Evolutionary conservation across 306 rosid genomes (phyloP).

Genomic region (Glycine soja): DNA sequence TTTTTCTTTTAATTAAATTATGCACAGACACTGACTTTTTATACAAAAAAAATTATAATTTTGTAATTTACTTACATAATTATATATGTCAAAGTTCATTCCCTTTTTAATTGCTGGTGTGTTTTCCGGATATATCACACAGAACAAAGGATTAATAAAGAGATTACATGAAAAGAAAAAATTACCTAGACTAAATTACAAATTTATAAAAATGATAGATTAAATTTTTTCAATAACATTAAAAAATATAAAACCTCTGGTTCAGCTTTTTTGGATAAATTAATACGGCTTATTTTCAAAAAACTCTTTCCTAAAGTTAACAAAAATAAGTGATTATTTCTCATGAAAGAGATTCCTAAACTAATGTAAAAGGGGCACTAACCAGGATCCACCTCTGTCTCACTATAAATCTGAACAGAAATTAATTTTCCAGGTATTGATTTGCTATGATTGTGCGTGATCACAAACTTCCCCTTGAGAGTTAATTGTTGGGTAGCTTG

Average conservation of each 20-base stretch:
- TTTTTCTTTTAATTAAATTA: background rate
- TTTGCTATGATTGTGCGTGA: conserved; percentile 43
- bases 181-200: background rate
- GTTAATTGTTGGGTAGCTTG: conserved; percentile 24
- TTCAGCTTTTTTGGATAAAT: background rate
- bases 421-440: conserved; percentile 59
- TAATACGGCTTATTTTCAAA: background rate
- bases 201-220: background rate
- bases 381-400: conserved; percentile 63
- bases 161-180: background rate
- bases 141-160: background rate
- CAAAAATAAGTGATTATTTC: background rate
- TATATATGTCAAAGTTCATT: background rate
- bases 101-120: background rate
- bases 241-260: background rate
- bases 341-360: background rate
- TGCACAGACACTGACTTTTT: background rate
- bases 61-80: background rate
- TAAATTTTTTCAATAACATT: background rate
- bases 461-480: conserved; percentile 51
- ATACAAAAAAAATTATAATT: background rate
- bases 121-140: background rate
- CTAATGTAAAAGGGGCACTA: conserved; percentile 16
- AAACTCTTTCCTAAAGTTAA: background rate
- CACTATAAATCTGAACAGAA: conserved; percentile 66